Evolutionary conservation across 345 rosid species (phyloP).

Genomic region (Populus davidiana): DNA sequence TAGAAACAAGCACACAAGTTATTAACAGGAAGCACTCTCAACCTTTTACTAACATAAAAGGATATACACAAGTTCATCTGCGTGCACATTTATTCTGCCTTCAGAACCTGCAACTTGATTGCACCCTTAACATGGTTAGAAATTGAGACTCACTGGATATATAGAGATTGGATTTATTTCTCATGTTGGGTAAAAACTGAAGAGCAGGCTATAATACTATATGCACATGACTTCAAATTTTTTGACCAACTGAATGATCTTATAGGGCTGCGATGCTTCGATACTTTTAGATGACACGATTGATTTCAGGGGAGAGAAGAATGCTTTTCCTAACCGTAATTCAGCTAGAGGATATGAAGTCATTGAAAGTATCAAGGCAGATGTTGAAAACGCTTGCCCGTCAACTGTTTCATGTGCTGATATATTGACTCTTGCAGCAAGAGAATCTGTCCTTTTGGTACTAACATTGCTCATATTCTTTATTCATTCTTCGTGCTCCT

Average conservation of each 20-base stretch:
- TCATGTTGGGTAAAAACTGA: too few species aligned
- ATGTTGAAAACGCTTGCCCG: slow-evolving; percentile 66
- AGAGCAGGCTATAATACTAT: too few species aligned
- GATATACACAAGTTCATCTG: too few species aligned
- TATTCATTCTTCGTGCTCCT: not conserved
- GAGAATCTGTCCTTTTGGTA: slow-evolving; percentile 69
- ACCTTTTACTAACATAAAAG: too few species aligned
- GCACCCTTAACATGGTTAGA: too few species aligned
- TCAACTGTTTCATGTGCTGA: slow-evolving; percentile 70
- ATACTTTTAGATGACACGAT: slow-evolving; percentile 66
- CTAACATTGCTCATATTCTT: not conserved
- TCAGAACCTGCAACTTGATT: not conserved
- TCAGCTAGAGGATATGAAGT: slow-evolving; percentile 75
- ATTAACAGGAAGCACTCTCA: too few species aligned
- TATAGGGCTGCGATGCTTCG: slow-evolving; percentile 77
- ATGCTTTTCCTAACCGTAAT: slow-evolving; percentile 60
- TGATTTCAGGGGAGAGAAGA: slow-evolving; percentile 65
- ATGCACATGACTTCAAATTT: too few species aligned
- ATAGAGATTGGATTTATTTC: too few species aligned
- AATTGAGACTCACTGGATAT: too few species aligned
- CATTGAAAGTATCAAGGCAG: slow-evolving; percentile 63
- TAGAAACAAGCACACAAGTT: too few species aligned
- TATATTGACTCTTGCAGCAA: slow-evolving; percentile 73
- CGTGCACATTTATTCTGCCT: too few species aligned
- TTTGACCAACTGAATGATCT: not conserved